Evolutionary conservation across 768 basidiomycete genomes (phyloP), one percentile per base, ranked within the genome.

Genomic region (Suillus weaverae): DNA sequence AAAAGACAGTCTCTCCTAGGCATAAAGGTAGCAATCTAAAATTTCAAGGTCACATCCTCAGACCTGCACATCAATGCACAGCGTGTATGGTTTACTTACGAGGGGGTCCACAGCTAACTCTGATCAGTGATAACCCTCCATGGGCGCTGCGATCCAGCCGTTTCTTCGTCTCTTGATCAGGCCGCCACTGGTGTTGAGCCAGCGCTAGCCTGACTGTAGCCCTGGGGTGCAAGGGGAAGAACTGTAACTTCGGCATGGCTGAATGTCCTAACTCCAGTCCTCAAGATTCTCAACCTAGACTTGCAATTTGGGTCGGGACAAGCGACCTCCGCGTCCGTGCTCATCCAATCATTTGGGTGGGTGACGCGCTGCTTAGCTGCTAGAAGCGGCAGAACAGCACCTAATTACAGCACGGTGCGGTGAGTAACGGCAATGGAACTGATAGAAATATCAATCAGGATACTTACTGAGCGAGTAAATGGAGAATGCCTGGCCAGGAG

Each of bases 261-360:
- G 71, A 90, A 89, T 11, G 74, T 81, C 63, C 88, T 74, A 60
- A 82, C 51, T 3, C 83, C 83, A 1, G 80, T 83, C 60, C 87
- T 78, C 9, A 73, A 73, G 22, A 90, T 86, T 67, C 73, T 81
- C 72, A 89, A 68, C 13, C 79, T 76, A 5, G 87, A 88, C 51
- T 79, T 82, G 74, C 89, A 90, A 63, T 87, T 75, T 2, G 89
- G 88, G 71, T 89, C 89, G 0, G 87, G 89, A 68, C 88, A 90
- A 0, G 87, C 88, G 35, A 90, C 74, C 68, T 87, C 84, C 0
- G 80, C 81, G 65, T 90, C 89, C 1, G 86, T 86, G 6, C 85
- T 77, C 84, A 90, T 89, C 87, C 89, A 89, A 71, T 89, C 88
- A 66, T 85, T 81, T 1, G 76, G 69, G 61, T 87, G 74, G 3